Evolutionary conservation across 306 rosid species (phyloP).

Genomic region (Pachyrhizus erosus): DNA sequence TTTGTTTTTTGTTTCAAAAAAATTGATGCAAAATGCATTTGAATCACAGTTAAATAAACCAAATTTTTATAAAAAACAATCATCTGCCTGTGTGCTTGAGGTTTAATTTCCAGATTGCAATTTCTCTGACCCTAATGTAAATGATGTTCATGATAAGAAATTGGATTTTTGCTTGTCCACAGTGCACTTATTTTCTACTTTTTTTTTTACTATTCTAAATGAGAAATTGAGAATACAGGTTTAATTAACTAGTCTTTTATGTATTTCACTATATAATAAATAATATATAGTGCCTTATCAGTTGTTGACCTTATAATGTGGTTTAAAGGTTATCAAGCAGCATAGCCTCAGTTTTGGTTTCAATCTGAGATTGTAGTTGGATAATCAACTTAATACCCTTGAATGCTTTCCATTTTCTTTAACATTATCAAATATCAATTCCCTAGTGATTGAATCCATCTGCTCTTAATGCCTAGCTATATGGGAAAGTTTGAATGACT

Average conservation of each 20-base stretch:
- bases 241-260: not conserved
- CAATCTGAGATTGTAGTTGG: slow-evolving; percentile 28
- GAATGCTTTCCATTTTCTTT: not conserved
- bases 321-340: slow-evolving; percentile 15
- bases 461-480: not conserved
- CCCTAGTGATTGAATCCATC: not conserved
- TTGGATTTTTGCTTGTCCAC: not conserved
- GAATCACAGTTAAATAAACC: not conserved
- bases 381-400: not conserved
- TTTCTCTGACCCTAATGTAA: not conserved
- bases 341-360: slow-evolving; percentile 28
- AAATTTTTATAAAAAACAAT: not conserved
- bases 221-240: not conserved
- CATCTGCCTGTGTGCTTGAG: slow-evolving; percentile 21
- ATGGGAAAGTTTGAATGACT: slow-evolving; percentile 3
- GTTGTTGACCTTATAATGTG: slow-evolving; percentile 3
- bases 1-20: not conserved
- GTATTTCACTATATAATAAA: not conserved
- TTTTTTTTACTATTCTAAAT: slow-evolving; percentile 6
- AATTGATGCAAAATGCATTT: not conserved
- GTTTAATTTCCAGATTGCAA: slow-evolving; percentile 23
- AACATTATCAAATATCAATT: not conserved
- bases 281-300: not conserved
- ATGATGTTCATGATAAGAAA: slow-evolving; percentile 10
- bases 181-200: not conserved